Evolutionary conservation across 208 protist genomes (phyloP).

Genomic region (Herpetomonas tarakana): DNA sequence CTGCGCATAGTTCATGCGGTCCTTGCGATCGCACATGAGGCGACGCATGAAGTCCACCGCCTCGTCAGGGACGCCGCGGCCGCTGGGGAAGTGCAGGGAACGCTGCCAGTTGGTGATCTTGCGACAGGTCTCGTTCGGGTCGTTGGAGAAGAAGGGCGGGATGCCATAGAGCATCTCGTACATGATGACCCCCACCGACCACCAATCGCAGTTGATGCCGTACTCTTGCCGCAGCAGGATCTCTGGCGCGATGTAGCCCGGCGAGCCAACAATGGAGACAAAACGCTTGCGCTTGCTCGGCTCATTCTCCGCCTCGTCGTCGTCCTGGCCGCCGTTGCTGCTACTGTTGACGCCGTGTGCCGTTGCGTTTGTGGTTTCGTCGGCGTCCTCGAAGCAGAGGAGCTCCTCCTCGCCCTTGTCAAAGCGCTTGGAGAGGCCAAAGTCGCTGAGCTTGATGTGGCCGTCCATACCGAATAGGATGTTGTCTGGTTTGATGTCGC

Average conservation of each 20-base stretch:
- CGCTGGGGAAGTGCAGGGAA: constrained; percentile 85
- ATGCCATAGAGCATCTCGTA: constrained; percentile 97
- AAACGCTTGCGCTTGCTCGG: constrained; percentile 53
- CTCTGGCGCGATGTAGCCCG: constrained; percentile 97
- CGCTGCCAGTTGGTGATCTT: constrained; percentile 95
- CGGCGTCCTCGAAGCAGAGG: constrained; percentile 9
- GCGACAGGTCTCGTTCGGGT: constrained; percentile 87
- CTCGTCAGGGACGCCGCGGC: constrained; percentile 74
- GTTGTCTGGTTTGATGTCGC: constrained; percentile 99
- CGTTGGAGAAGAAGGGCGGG: constrained; percentile 94
- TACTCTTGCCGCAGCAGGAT: constrained; percentile 93
- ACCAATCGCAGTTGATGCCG: constrained; percentile 97
- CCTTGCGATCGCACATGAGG: constrained; percentile 83
- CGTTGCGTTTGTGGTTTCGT: not conserved
- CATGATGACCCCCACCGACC: constrained; percentile 97
- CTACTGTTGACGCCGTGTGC: constrained; percentile 3
- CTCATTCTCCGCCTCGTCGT: constrained; percentile 7
- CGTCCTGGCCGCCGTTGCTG: constrained; percentile 9
- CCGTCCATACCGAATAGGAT: constrained; percentile 95
- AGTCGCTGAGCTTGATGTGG: constrained; percentile 98
- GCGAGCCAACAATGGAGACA: constrained; percentile 95
- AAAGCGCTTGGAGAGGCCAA: constrained; percentile 95
- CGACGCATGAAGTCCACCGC: constrained; percentile 92
- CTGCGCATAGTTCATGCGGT: constrained; percentile 73
- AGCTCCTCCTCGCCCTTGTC: constrained; percentile 17